Evolutionary conservation across 202 grass and related monocot genomes (phyloP), one percentile per base, ranked within the genome.

Genomic region (Schoenoplectus triqueter): DNA sequence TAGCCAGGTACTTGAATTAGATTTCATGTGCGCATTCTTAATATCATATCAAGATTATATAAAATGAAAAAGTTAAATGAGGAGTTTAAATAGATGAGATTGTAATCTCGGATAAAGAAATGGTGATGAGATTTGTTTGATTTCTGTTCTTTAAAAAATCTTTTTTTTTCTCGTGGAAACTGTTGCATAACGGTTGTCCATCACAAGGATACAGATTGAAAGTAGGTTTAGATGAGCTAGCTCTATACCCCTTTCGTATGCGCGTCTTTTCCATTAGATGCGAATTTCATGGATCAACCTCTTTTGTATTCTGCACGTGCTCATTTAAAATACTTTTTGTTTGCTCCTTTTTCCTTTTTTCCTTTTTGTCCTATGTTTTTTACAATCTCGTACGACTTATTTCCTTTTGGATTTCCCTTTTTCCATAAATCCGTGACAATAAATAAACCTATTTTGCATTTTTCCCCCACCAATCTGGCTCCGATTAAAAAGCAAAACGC

Each of bases 351-450:
- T 55, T 22, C 2, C n/a, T 48, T 52, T 57, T 31, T 56, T 39
- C 4, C 20, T 76, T 76, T 77, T 77, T 77, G 73, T 77, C 20
- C 10, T 56, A 15, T 77, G 20, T 77, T 56, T 66, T 3, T n/a
- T 44, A 78, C 31, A 78, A 60, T 60, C 14, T 78, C 54, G 31
- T 31, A 31, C 51, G 17, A 44, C 39, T n/a, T 75, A 54, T 78
- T 78, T 60, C 51, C 14, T 61, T 78, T 78, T 78, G 54, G 50
- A 76, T 76, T 14, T 31, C 9, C 19, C 50, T 20, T 56, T 76
- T 54, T 76, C 49, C 49, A 20, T 14, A 52, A 21, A 76, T 76
- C 50, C 20, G 5, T 3, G 72, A 73, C 21, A 19, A 54, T 54
- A 13, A 54, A 6, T 22, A 75, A 75, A 75, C 48, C 20, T n/a